A percentile compares a stretch with the other conserved stretches of the same genome.
These are phyloP conservation scores for Excoecaria cochinchinensis DNA, from an alignment of 345 rosid genomes.

Conservation along the genomic window DNA sequence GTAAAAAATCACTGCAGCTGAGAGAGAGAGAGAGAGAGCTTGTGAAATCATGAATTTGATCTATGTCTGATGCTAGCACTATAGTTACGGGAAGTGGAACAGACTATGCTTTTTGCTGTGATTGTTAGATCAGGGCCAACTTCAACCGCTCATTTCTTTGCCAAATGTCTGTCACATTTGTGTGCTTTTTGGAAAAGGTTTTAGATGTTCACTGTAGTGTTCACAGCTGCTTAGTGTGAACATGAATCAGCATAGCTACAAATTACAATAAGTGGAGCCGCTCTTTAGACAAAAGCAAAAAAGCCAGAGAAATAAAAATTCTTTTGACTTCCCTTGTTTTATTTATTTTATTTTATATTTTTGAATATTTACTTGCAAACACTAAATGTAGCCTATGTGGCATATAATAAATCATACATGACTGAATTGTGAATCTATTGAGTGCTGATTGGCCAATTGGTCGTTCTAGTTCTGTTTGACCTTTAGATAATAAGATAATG, in stretches of 20 bases:
- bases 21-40: constrained; percentile 4
- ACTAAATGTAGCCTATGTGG: background rate
- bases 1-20: background rate
- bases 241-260: too few relatives aligned
- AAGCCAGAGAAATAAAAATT: background rate
- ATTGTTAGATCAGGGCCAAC: background rate
- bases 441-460: background rate
- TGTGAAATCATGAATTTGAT: background rate
- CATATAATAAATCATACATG: background rate
- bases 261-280: background rate
- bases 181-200: background rate
- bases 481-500: background rate
- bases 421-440: background rate
- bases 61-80: background rate
- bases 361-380: background rate
- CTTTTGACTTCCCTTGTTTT: background rate
- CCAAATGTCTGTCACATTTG: background rate
- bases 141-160: background rate
- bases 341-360: background rate
- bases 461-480: background rate
- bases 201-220: background rate
- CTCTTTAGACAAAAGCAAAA: background rate
- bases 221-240: background rate
- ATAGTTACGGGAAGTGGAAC: background rate
- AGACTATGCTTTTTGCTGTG: background rate